Conservation (phyloP, 192 early-diverging fungal species). For the Coemansia sp. region DNA sequence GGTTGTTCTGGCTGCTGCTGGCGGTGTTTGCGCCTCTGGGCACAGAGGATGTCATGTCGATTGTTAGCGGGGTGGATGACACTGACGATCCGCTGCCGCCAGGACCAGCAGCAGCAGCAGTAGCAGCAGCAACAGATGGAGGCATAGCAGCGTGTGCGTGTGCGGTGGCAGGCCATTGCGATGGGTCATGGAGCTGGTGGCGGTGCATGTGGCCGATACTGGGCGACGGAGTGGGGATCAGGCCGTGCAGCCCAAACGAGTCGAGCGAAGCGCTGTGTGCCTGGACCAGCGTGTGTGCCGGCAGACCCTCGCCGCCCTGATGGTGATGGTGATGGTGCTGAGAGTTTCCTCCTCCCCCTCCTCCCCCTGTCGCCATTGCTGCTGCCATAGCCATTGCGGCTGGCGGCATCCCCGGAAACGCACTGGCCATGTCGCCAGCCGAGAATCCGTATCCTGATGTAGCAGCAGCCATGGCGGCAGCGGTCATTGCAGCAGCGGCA, state of each 20-base stretch:
- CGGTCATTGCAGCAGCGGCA: constrained; percentile 5
- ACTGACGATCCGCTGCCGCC: background rate
- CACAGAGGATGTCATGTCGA: background rate
- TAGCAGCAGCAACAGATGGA: background rate
- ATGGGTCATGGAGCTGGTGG: background rate
- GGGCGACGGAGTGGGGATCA: constrained; percentile 12
- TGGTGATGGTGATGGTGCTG: no score
- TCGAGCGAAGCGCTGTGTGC: constrained; percentile 2
- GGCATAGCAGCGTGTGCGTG: background rate
- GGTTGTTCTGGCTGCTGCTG: background rate
- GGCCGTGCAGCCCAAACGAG: constrained; percentile 14
- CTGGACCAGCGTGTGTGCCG: background rate
- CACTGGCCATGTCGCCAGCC: constrained; percentile 14
- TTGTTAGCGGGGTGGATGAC: background rate
- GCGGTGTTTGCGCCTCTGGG: background rate
- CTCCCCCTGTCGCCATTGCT: background rate
- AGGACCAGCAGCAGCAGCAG: background rate
- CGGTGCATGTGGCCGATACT: background rate
- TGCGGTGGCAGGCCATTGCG: background rate
- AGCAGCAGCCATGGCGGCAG: constrained; percentile 14
- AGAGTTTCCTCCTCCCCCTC: no score
- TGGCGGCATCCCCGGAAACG: constrained; percentile 10
- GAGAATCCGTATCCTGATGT: constrained; percentile 8
- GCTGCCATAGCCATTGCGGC: constrained; percentile 4
- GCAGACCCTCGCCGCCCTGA: background rate